Evolutionary conservation across 1,139 yeast species (phyloP).

Genomic region (Wickerhamomyces sp.): DNA sequence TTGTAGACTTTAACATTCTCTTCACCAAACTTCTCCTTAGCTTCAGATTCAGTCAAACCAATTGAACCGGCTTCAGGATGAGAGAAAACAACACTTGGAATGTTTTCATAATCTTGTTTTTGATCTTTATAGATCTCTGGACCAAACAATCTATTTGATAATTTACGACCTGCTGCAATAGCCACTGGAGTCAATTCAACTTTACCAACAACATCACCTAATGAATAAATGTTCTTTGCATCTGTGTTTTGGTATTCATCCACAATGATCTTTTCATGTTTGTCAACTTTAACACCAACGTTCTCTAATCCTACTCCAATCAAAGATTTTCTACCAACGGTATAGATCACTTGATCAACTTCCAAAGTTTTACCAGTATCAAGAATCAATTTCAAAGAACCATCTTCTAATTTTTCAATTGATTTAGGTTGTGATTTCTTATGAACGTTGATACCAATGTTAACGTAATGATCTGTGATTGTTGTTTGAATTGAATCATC

Average conservation of each 20-base stretch:
- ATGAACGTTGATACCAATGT: constrained; percentile 77
- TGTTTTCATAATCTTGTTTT: constrained; percentile 77
- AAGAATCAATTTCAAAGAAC: constrained; percentile 57
- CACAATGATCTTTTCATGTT: constrained; percentile 54
- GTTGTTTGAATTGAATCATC: constrained; percentile 78
- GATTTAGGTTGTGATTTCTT: constrained; percentile 55
- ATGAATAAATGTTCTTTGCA: constrained; percentile 66
- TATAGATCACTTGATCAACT: constrained; percentile 87
- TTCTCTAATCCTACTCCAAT: constrained; percentile 71
- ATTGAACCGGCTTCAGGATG: constrained; percentile 97
- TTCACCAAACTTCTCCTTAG: constrained; percentile 71
- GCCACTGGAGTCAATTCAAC: constrained; percentile 97
- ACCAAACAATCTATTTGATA: constrained; percentile 88
- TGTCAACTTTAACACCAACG: constrained; percentile 63
- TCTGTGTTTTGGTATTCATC: constrained; percentile 87
- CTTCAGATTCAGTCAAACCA: constrained; percentile 78
- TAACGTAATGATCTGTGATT: constrained; percentile 71
- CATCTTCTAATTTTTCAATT: constrained; percentile 53
- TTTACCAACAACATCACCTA: constrained; percentile 91
- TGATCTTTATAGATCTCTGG: constrained; percentile 57
- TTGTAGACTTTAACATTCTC: constrained; percentile 78
- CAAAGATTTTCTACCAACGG: constrained; percentile 83
- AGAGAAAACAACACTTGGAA: constrained; percentile 90
- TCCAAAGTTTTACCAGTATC: constrained; percentile 49
- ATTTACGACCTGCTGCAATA: constrained; percentile 94